Base-by-base conservation (phyloP, 2,329 filamentous ascomycete species). In the Rhytidhysteron rufulum region DNA sequence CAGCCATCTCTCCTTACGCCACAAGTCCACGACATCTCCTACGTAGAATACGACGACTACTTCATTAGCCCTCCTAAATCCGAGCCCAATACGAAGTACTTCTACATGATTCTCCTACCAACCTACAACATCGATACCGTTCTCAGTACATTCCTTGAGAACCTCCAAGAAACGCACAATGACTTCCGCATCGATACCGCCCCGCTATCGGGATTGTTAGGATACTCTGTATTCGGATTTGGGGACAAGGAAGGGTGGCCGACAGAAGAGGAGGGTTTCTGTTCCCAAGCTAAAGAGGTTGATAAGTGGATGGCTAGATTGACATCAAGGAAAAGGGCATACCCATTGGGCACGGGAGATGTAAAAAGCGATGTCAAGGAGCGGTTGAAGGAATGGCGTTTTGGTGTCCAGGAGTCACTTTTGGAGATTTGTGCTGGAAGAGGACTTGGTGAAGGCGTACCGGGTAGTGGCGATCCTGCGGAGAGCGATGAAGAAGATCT, bases 261-360 rank as follows among this genome's bases (percentile, higher is more conserved):
- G 1, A 88, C 85, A 0, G 89, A 95, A 66, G 80, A 84, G 43
- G 86, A 93, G 53, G 91, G 91, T 0, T 98, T 90, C 67, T 96
- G 91, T 62, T 89, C 88, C 47, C 91, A 97, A 62, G 91, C 91
- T 2, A 86, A 84, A 57, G 84, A 95, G 51, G 74, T 94, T 3
- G 91, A 98, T 62, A 89, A 82, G 61, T 97, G 93, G 91, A 87
- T 98, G 86, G 89, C 91, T n/a, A 94, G 89, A 60, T 69, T 98
- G 55, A 95, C 90, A 0, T 84, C 80, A 2, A 79, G 85, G 46
- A 95, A 91, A 68, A 77, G 90, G 58, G 90, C 88, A 1, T 97
- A 85, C 55, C 91, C 91, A 0, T 72, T 97, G 5, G 93, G 93
- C 4, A 83, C 91, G 75, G 88, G 86, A 2, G 89, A 97, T 65